phyloP scores from a whole-genome alignment of 2,329 filamentous ascomycete genomes.

The Westerdykella sp. region DNA sequence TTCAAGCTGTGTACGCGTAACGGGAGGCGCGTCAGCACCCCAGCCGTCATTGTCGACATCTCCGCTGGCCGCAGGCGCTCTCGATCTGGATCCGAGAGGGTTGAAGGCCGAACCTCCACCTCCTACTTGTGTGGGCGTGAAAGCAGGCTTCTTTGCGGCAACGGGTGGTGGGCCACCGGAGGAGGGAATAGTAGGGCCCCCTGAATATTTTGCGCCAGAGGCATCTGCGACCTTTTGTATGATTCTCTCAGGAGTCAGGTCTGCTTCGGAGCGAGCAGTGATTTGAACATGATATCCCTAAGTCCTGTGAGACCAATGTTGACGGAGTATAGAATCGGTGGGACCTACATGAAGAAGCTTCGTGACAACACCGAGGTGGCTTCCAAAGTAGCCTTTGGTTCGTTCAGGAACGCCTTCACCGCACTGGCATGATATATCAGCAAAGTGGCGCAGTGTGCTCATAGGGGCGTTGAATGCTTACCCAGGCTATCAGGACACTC shows the following conservation, averaged over 20 bases:
- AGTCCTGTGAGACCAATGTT: slow-evolving; percentile 16
- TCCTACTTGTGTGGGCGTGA: slow-evolving; percentile 67
- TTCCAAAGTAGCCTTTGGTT: slow-evolving; percentile 98
- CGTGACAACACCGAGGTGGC: slow-evolving; percentile 80
- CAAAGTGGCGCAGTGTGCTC: neutral
- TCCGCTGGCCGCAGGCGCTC: slow-evolving; percentile 48
- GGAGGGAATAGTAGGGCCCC: slow-evolving; percentile 51
- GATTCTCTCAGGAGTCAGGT: slow-evolving; percentile 81
- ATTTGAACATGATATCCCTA: slow-evolving; percentile 95
- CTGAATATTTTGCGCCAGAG: slow-evolving; percentile 90
- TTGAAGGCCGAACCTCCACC: slow-evolving; percentile 55
- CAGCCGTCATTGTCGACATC: slow-evolving; percentile 80
- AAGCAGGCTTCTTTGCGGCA: slow-evolving; percentile 82
- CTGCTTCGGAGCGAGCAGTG: slow-evolving; percentile 83
- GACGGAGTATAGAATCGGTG: slow-evolving; percentile 42
- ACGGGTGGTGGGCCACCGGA: slow-evolving; percentile 59
- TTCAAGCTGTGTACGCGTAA: slow-evolving; percentile 79
- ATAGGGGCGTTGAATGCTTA: slow-evolving; percentile 26
- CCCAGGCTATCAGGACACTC: slow-evolving; percentile 87
- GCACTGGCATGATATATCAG: slow-evolving; percentile 49
- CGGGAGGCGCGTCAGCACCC: slow-evolving; percentile 87
- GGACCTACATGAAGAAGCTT: slow-evolving; percentile 73
- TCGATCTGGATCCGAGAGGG: slow-evolving; percentile 60
- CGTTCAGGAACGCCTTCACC: slow-evolving; percentile 96
- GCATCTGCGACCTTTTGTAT: slow-evolving; percentile 91